A percentile compares a stretch with the other conserved stretches of the same genome.
Evolutionary conservation across 768 basidiomycete genomes (phyloP).

Genomic region (Mrakia frigida): DNA sequence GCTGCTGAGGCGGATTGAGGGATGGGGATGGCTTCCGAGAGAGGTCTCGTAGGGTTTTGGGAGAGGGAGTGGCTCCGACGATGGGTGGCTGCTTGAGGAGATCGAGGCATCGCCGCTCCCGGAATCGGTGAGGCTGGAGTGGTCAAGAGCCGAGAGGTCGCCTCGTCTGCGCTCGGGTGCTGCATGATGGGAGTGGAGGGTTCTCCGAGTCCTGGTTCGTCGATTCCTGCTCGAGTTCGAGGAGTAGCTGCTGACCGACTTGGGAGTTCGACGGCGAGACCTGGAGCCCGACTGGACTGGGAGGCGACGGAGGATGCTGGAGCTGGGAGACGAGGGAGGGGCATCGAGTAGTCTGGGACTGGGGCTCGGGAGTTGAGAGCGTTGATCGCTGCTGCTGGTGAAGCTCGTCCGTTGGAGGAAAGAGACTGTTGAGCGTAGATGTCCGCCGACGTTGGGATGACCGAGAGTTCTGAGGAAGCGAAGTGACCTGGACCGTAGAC

Average conservation of each 20-base stretch:
- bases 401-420: conserved; percentile 33
- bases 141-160: conserved; percentile 43
- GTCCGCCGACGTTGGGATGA: conserved; percentile 33
- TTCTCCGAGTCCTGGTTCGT: conserved; percentile 28
- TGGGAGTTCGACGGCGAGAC: conserved; percentile 1
- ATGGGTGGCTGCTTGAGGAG: conserved; percentile 73
- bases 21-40: conserved; percentile 19
- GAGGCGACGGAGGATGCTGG: conserved; percentile 58
- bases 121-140: conserved; percentile 49
- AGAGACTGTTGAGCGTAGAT: conserved; percentile 35
- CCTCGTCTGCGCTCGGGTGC: conserved; percentile 43
- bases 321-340: conserved; percentile 70
- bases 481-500: conserved; percentile 93
- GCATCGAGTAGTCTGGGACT: conserved; percentile 59
- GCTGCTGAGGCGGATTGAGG: conserved; percentile 9
- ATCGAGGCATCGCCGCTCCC: conserved; percentile 54
- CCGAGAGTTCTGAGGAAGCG: conserved; percentile 74
- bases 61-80: conserved; percentile 73
- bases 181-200: conserved; percentile 41
- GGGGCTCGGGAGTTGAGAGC: conserved; percentile 28
- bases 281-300: neutral
- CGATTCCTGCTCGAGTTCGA: conserved; percentile 27
- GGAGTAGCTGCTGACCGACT: conserved; percentile 20
- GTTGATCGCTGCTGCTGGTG: conserved; percentile 30
- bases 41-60: conserved; percentile 10